Conservation (phyloP, 108 stramenopile genomes). For the Cyclotella sp. region DNA sequence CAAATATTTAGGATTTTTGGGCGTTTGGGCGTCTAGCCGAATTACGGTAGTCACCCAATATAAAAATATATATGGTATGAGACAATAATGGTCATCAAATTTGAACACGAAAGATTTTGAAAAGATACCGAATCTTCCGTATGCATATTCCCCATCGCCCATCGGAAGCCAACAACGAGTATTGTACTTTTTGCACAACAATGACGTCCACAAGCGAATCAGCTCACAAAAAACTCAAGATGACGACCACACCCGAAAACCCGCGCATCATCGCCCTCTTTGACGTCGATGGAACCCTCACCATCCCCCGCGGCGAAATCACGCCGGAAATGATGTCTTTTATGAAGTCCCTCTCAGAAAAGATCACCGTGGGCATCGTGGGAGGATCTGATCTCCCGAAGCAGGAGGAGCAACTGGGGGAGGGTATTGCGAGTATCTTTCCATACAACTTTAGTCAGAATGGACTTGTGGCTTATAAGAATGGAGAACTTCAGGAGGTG, state of each 20-base stretch:
- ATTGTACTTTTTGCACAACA: background rate
- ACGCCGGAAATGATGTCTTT: conserved; percentile 90
- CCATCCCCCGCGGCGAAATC: conserved; percentile 93
- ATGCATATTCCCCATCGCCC: background rate
- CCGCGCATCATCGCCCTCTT: conserved; percentile 96
- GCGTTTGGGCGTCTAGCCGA: no score
- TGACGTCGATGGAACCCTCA: conserved; percentile 99
- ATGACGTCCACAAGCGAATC: conserved; percentile 20
- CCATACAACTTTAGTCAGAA: conserved; percentile 99
- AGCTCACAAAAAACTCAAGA: conserved; percentile 36
- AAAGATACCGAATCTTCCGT: no score
- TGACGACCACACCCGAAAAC: conserved; percentile 67
- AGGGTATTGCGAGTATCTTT: conserved; percentile 82
- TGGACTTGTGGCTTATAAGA: conserved; percentile 97
- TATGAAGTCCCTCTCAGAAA: conserved; percentile 86
- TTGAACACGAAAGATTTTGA: no score
- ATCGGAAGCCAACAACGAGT: background rate
- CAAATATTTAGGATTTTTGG: no score
- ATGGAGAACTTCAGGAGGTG: conserved; percentile 78
- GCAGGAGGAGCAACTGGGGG: conserved; percentile 99
- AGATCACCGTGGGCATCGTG: conserved; percentile 98
- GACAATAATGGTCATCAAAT: no score
- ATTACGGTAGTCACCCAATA: no score
- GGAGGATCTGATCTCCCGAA: conserved; percentile 98
- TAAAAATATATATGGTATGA: no score